Evolutionary conservation across 345 rosid genomes (phyloP).

Genomic region (Arabis alpina): DNA sequence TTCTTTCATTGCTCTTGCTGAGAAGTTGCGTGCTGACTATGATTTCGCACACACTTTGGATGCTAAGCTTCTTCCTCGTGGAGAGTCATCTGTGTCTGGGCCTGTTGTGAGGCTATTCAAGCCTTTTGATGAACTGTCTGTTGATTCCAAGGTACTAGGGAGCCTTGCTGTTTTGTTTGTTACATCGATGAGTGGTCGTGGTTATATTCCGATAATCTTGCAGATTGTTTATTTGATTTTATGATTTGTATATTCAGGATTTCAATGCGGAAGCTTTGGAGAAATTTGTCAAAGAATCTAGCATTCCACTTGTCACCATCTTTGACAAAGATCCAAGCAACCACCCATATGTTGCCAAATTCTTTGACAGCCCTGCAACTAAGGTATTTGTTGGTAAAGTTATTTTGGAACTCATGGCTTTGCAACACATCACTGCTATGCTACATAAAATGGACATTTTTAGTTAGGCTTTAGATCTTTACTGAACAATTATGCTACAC

Average conservation of each 20-base stretch:
- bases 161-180: not conserved
- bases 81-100: conserved; percentile 81
- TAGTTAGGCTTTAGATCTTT: no score
- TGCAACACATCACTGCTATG: no score
- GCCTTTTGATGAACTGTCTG: conserved; percentile 91
- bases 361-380: conserved; percentile 66
- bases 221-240: not conserved
- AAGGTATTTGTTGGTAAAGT: conserved; percentile 55
- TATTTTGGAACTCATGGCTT: not conserved
- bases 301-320: conserved; percentile 71
- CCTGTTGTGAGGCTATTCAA: conserved; percentile 90
- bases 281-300: conserved; percentile 81
- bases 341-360: conserved; percentile 79
- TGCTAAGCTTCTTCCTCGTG: conserved; percentile 90
- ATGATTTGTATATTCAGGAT: conserved; percentile 54
- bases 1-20: conserved; percentile 68
- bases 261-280: conserved; percentile 72
- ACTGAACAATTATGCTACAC: not conserved
- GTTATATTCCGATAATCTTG: conserved; percentile 9
- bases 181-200: conserved; percentile 1
- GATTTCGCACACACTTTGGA: conserved; percentile 84
- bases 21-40: conserved; percentile 85
- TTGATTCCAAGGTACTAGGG: conserved; percentile 71
- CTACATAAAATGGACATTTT: not conserved
- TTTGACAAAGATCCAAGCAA: conserved; percentile 73